phyloP scores from a whole-genome alignment of 2,329 filamentous ascomycete genomes.

The Fusarium robinianum region DNA sequence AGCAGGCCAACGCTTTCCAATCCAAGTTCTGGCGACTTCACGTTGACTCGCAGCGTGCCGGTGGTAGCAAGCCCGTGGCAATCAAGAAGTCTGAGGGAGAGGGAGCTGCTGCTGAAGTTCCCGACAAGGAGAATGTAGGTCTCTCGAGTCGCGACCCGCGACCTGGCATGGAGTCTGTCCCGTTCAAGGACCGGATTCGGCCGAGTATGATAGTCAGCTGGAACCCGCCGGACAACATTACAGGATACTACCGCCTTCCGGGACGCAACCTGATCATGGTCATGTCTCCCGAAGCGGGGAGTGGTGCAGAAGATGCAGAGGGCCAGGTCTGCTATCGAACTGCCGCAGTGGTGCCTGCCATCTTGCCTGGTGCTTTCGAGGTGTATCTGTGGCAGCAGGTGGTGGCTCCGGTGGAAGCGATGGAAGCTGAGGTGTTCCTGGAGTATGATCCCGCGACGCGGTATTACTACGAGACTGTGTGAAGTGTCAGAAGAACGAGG shows the following conservation, averaged over 20 bases:
- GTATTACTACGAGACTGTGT: constrained; percentile 46
- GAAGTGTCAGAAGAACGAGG: not conserved
- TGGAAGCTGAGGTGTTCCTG: constrained; percentile 48
- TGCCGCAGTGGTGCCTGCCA: constrained; percentile 42
- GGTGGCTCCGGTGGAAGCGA: constrained; percentile 40
- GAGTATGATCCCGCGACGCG: constrained; percentile 50
- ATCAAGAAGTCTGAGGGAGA: too few relatives aligned
- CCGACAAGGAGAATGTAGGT: constrained; percentile 4
- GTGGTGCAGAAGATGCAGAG: constrained; percentile 3
- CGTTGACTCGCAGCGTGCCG: constrained; percentile 42
- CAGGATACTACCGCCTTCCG: constrained; percentile 17
- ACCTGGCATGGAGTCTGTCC: constrained; percentile 26
- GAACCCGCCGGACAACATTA: constrained; percentile 25
- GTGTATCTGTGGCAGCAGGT: constrained; percentile 47
- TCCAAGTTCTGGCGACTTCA: constrained; percentile 50
- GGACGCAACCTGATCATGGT: constrained; percentile 41
- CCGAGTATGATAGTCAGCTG: constrained; percentile 49
- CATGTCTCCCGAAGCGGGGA: constrained; percentile 36
- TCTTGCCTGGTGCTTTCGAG: constrained; percentile 45
- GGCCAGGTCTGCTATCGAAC: constrained; percentile 41
- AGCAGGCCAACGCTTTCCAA: constrained; percentile 49
- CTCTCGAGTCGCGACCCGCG: constrained; percentile 40
- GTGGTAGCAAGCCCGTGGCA: constrained; percentile 4
- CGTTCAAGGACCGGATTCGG: constrained; percentile 47
- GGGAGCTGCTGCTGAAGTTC: not conserved